Evolutionary conservation across 169 alveolate species (phyloP).

Genomic region (Plasmodium berghei): DNA sequence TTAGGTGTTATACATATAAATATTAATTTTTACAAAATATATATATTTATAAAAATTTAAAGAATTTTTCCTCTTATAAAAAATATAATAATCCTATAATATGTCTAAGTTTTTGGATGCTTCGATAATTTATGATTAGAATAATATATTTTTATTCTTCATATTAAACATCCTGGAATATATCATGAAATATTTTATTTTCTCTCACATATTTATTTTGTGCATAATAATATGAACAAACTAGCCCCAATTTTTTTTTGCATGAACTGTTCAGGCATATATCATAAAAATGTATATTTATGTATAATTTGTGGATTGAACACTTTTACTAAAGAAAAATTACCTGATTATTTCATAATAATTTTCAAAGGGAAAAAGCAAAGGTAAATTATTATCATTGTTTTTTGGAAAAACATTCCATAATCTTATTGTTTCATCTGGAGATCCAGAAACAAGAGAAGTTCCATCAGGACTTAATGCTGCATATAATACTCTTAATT

Average conservation of each 20-base stretch:
- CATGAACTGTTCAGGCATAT: background rate
- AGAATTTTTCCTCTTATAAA: too few species aligned
- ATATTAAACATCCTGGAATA: background rate
- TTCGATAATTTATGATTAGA: too few species aligned
- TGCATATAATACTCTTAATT: conserved; percentile 95
- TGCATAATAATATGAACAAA: too few species aligned
- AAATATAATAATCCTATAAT: too few species aligned
- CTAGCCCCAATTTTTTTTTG: background rate
- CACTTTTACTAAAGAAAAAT: background rate
- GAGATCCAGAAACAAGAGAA: conserved; percentile 95
- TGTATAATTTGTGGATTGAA: background rate
- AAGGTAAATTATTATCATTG: conserved; percentile 27
- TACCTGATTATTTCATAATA: conserved; percentile 46
- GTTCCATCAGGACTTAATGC: conserved; percentile 96
- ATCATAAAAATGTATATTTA: background rate
- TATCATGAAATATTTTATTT: background rate
- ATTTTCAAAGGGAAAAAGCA: conserved; percentile 27
- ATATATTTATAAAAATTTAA: too few species aligned
- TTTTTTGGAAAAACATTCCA: conserved; percentile 94
- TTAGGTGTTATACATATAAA: too few species aligned
- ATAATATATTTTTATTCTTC: background rate
- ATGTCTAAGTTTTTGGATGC: too few species aligned
- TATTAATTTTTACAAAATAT: too few species aligned
- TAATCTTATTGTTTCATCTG: conserved; percentile 95
- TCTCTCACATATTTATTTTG: background rate